phyloP scores from a whole-genome alignment of 2,329 filamentous ascomycete species.

The Stemphylium lycopersici region DNA sequence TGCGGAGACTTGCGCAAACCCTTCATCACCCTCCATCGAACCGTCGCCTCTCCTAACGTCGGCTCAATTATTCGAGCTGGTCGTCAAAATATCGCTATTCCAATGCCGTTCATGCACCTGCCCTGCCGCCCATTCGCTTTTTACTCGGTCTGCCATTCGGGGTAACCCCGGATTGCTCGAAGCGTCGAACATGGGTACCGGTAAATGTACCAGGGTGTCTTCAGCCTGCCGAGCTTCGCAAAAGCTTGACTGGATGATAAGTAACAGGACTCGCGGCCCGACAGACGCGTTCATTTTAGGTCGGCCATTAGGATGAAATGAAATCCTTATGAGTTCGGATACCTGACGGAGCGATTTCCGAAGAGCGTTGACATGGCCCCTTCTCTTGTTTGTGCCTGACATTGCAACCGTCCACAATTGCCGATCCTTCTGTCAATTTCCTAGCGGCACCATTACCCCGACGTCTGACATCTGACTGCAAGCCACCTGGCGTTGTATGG shows the following conservation, averaged over 20 bases:
- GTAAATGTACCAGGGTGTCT: background rate
- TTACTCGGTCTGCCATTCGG: background rate
- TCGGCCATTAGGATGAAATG: background rate
- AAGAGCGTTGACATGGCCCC: too few relatives aligned
- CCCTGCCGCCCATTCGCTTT: constrained; percentile 3
- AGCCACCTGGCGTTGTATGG: background rate
- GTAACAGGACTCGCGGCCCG: background rate
- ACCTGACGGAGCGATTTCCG: background rate
- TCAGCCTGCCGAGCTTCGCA: background rate
- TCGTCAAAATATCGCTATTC: too few relatives aligned
- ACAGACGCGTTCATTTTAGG: background rate
- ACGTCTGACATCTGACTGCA: background rate
- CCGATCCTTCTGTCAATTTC: background rate
- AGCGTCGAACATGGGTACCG: background rate
- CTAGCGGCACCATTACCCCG: constrained; percentile 1
- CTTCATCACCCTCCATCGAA: too few relatives aligned
- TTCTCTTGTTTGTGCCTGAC: background rate
- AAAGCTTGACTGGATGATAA: background rate
- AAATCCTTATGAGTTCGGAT: too few relatives aligned
- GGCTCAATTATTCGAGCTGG: too few relatives aligned
- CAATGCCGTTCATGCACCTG: background rate
- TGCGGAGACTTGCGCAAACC: background rate
- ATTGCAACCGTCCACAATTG: background rate
- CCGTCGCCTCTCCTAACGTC: too few relatives aligned
- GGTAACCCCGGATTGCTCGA: background rate